Base-by-base conservation (phyloP, 225 moss, liverwort and hornwort species). In the Bryoerythrophyllum caledonicum region DNA sequence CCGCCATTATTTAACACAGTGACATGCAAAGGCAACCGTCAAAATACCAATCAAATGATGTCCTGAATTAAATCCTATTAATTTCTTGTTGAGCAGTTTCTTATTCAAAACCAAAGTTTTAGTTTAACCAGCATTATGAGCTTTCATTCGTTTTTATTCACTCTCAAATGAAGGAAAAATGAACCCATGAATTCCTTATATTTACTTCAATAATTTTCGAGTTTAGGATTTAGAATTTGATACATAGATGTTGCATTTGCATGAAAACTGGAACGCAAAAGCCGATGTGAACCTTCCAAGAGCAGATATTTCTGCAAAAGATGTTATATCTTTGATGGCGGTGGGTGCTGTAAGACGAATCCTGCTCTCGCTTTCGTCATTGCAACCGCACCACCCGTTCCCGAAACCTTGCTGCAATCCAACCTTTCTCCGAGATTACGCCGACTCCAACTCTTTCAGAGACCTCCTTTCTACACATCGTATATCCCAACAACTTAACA, bases 401-500 rank as follows among this genome's bases (percentile, higher is more conserved):
- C 38, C 19, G 11, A 52, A 70, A 70, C 68, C 7, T 27, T 62
- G 77, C 37, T 63, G 25, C 52, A 63, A 14, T 8, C 77, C 70
- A 77, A 62, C n/a, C 77, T 2, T 13, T 23, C 62, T 70, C 77
- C 77, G 53, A 26, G 13, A 77, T 77, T 6, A 70, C 52, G 37
- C 77, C 69, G 7, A 77, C 70, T 4, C 77, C 77, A 53, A 70
- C 23, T 77, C 77, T 62, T 27, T 53, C 77, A 62, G 62, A 77
- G 25, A 77, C n/a, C 40, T 70, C 28, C 53, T 35, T 69, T 14
- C 44, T 34, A 63, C 53, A 2, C 61, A 62, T 52, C 7, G 52
- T 21, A 5, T 24, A 4, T 27, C 66, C 48, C 23, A 67, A 15
- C 66, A 15, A 24, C 27, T 53, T 65, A 49, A 67, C 5, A 49